phyloP scores from a whole-genome alignment of 1,284 basidiomycete species.

The Puccinia novopanici region DNA sequence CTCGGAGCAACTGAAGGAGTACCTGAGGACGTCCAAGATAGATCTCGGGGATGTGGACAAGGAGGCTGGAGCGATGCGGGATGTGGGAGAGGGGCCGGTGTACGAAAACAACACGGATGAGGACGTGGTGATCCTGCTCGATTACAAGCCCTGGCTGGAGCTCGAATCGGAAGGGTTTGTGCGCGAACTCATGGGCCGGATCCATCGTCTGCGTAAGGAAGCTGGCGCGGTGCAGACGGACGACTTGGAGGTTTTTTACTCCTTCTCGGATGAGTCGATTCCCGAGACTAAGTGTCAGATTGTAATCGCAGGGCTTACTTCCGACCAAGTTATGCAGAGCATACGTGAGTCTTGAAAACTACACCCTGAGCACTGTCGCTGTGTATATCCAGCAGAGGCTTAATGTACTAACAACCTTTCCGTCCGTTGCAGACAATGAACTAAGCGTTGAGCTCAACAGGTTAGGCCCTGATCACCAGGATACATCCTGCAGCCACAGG shows the following conservation, averaged over 20 bases:
- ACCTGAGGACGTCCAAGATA: slow-evolving; percentile 74
- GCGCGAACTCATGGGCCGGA: slow-evolving; percentile 86
- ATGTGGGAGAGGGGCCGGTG: slow-evolving; percentile 59
- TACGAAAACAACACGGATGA: slow-evolving; percentile 88
- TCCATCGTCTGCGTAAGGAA: slow-evolving; percentile 94
- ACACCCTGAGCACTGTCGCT: no score
- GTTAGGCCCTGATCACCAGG: no score
- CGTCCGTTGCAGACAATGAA: no score
- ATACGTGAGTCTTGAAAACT: no score
- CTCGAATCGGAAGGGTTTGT: slow-evolving; percentile 84
- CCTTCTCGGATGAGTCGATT: slow-evolving; percentile 72
- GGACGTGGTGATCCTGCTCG: slow-evolving; percentile 89
- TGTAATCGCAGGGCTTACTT: no score
- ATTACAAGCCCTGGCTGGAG: slow-evolving; percentile 82
- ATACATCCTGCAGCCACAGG: no score
- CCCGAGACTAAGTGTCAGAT: no score
- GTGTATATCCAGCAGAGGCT: no score
- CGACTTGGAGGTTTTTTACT: slow-evolving; percentile 86
- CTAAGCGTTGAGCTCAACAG: no score
- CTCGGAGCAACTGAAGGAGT: slow-evolving; percentile 81
- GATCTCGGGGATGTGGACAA: slow-evolving; percentile 87
- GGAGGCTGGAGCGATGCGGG: slow-evolving; percentile 62
- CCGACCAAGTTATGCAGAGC: no score
- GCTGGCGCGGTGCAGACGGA: slow-evolving; percentile 92
- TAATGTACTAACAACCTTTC: no score